Base-by-base conservation (phyloP, 495 filamentous ascomycete species). In the Friedmanniomyces simplex region DNA sequence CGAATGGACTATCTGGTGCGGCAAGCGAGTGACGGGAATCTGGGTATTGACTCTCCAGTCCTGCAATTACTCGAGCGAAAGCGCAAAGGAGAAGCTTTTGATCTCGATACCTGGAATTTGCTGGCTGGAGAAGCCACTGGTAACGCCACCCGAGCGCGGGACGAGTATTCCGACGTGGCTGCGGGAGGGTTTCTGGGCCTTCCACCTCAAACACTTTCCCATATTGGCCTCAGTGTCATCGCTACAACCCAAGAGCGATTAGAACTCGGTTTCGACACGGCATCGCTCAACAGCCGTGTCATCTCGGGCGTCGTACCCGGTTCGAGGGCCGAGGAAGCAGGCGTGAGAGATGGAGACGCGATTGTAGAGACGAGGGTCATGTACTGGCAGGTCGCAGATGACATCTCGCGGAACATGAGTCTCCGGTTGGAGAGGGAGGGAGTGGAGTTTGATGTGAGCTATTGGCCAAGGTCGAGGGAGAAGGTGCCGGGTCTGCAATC, bases 381-480 rank as follows among this genome's bases (percentile, higher is more conserved):
- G 51, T 34, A 32, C 21, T 54, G 51, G 51, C 51, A 54, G 25
- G 51, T 34, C 18, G 51, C 51, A 6, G 51, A 54, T 18, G 21
- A 54, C 20, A 41, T 54, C 20, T 25, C 16, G 12, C 51, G 51
- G 11, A 41, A 54, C 24, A 41, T 54, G 51, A 41, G 11, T 2
- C 20, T 41, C 2, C 2, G 8, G 21, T 24, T 54, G 18, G 18
- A 5, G 21, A 43, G 51, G 14, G 34, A 54, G 24, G 51, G n/a
- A 11, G 11, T 10, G 1, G 32, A 4, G 8, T 54, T 47, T 22
- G 28, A 55, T 1, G 25, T 55, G 39, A 55, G n/a, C 7, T 55
- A 41, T 21, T 54, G 51, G 51, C 51, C 51, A 20, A 21, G 51
- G 7, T 41, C 51, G 14, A 22, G 32, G 34, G 18, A 54, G 51